These are phyloP conservation scores for Ceratocystis alfenasii DNA, from an alignment of 2,329 filamentous ascomycete genomes.

Conservation along the genomic window DNA sequence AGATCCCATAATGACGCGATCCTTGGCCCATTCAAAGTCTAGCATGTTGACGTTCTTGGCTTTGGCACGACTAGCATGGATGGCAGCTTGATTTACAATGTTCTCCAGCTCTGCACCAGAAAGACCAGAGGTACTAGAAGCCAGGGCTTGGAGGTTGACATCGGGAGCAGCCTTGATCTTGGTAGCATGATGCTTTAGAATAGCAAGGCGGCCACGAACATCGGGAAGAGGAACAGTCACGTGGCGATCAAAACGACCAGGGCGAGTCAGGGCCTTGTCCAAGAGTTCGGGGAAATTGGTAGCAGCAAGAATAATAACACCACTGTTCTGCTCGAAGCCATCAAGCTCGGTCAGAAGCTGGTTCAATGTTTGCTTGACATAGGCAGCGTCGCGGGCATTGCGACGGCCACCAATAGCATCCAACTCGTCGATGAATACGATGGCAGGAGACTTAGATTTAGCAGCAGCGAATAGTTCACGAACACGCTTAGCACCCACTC, in stretches of 20 bases:
- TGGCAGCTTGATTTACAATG: constrained; percentile 88
- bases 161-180: constrained; percentile 72
- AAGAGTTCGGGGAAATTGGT: constrained; percentile 92
- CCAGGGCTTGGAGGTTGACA: constrained; percentile 73
- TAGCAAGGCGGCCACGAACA: constrained; percentile 82
- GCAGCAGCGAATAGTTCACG: constrained; percentile 82
- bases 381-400: constrained; percentile 83
- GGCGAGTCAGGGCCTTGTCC: constrained; percentile 86
- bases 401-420: constrained; percentile 91
- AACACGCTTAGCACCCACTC: constrained; percentile 90
- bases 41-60: constrained; percentile 59
- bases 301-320: constrained; percentile 89
- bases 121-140: constrained; percentile 77
- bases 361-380: constrained; percentile 95
- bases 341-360: constrained; percentile 94
- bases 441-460: constrained; percentile 74
- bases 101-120: constrained; percentile 96
- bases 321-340: constrained; percentile 87
- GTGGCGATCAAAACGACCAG: constrained; percentile 90
- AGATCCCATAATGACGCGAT: constrained; percentile 94
- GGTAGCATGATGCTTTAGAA: constrained; percentile 85
- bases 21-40: constrained; percentile 95
- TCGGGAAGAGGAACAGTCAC: constrained; percentile 82
- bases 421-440: constrained; percentile 90
- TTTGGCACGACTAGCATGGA: constrained; percentile 84